Base-by-base conservation (phyloP, 163 green algal species). In the Scenedesmus sp. region DNA sequence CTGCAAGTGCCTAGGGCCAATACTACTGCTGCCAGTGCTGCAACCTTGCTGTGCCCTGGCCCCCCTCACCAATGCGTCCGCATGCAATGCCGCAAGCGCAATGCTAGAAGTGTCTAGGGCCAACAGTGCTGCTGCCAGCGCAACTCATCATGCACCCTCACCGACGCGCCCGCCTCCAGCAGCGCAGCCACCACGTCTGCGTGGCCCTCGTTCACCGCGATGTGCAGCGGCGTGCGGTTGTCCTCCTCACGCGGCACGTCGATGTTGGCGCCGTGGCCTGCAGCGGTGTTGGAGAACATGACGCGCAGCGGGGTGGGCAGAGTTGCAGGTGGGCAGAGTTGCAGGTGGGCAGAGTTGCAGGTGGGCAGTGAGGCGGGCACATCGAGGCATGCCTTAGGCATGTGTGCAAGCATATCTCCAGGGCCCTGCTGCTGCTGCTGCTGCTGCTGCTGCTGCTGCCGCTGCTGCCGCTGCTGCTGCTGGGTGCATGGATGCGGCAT, bases 161-260 rank as follows among this genome's bases (percentile, higher is more conserved):
- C 76, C 84, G 96, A 84, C 7, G 95, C 95, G 7, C 94, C 94
- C 13, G 93, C 93, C 2, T 73, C 87, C 67, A 96, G 84, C 91
- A 97, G 93, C 62, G 87, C 84, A 20, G 94, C 91, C 26, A 96
- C 94, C 67, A 94, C 93, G 34, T 87, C 92, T 55, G 15, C 64
- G 60, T 93, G 89, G 4, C 92, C 92, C 26, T 94, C 89, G 6
- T 94, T 92, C 7, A 84, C 82, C 0, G 93, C 91, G 52, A 96
- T 93, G 84, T 96, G 93, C 84, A 93, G 86, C 23, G 90, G 85
- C 18, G 90, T 93, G 77, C 90, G 85, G 79, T 88, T 91, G 85
- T 93, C 90, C 76, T 93, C 90, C 62, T 93, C 90, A 4, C 90
- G 85, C 2, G 90, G 90, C 86, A 93, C 81, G 54, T 93, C 77